Evolutionary conservation across 805 yeast genomes (phyloP).

Genomic region (Lipomyces yamadae): DNA sequence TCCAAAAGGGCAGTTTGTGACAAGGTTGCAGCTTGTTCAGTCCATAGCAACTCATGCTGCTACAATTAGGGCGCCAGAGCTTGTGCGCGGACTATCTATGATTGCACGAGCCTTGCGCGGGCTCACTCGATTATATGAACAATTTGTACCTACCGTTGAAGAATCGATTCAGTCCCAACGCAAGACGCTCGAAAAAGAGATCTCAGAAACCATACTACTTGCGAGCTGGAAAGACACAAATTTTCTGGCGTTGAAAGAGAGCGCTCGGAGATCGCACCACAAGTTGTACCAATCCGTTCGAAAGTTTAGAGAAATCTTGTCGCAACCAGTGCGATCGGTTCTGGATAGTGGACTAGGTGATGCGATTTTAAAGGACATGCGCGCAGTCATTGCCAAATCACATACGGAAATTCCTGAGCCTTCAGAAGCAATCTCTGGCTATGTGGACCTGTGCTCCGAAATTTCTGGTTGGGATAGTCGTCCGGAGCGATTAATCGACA

Average conservation of each 20-base stretch:
- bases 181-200: slow-evolving; percentile 71
- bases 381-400: neutral
- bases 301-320: slow-evolving; percentile 66
- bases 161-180: slow-evolving; percentile 54
- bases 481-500: slow-evolving; percentile 60
- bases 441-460: slow-evolving; percentile 6
- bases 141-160: slow-evolving; percentile 59
- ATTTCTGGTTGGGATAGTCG: slow-evolving; percentile 47
- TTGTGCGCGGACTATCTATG: slow-evolving; percentile 29
- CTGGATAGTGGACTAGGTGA: slow-evolving; percentile 29
- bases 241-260: slow-evolving; percentile 88
- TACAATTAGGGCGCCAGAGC: slow-evolving; percentile 37
- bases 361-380: neutral
- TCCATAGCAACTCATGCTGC: slow-evolving; percentile 67
- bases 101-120: slow-evolving; percentile 57
- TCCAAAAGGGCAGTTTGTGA: slow-evolving; percentile 71
- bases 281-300: slow-evolving; percentile 80
- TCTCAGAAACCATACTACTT: slow-evolving; percentile 79
- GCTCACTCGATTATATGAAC: slow-evolving; percentile 66
- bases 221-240: slow-evolving; percentile 99
- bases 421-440: neutral
- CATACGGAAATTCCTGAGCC: slow-evolving; percentile 2
- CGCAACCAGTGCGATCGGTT: slow-evolving; percentile 23
- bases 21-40: slow-evolving; percentile 62
- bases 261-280: slow-evolving; percentile 87